Evolutionary conservation across 192 early-diverging fungal species (phyloP).

Genomic region (Radiomyces spectabilis): DNA sequence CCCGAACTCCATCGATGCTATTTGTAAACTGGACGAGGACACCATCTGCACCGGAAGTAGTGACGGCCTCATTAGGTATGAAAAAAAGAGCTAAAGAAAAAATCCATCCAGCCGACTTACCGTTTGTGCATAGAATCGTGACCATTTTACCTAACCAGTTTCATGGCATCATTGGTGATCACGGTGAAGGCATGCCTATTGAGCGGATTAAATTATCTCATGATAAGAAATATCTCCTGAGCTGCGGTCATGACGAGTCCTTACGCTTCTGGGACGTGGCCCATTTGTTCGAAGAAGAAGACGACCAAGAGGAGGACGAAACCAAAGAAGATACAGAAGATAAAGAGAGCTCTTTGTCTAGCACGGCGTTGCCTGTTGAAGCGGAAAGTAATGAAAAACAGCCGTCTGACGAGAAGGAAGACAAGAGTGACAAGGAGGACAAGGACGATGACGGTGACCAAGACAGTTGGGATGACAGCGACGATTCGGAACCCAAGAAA

Average conservation of each 20-base stretch:
- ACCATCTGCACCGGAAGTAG: constrained; percentile 83
- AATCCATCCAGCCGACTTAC: background rate
- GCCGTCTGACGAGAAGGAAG: constrained; percentile 14
- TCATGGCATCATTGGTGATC: constrained; percentile 82
- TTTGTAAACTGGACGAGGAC: constrained; percentile 78
- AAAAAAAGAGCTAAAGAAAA: background rate
- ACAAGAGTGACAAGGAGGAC: constrained; percentile 14
- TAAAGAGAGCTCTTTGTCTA: background rate
- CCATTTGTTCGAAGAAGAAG: constrained; percentile 45
- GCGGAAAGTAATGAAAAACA: background rate
- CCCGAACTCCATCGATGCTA: constrained; percentile 81
- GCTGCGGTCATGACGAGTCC: constrained; percentile 78
- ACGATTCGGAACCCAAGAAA: too few relatives aligned
- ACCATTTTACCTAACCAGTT: constrained; percentile 88
- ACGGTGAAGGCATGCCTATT: constrained; percentile 78
- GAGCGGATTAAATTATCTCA: constrained; percentile 69
- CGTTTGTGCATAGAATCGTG: constrained; percentile 43
- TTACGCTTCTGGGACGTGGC: constrained; percentile 86
- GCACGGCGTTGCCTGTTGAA: too few relatives aligned
- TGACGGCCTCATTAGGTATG: constrained; percentile 79
- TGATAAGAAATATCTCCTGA: constrained; percentile 71
- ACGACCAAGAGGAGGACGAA: constrained; percentile 35
- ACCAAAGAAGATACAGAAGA: constrained; percentile 38
- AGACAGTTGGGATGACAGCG: constrained; percentile 1
- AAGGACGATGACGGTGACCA: constrained; percentile 16